A percentile compares a stretch with the other conserved stretches of the same genome.
Evolutionary conservation across 1,139 yeast genomes (phyloP).

Genomic region (Suhomyces bokatorum): DNA sequence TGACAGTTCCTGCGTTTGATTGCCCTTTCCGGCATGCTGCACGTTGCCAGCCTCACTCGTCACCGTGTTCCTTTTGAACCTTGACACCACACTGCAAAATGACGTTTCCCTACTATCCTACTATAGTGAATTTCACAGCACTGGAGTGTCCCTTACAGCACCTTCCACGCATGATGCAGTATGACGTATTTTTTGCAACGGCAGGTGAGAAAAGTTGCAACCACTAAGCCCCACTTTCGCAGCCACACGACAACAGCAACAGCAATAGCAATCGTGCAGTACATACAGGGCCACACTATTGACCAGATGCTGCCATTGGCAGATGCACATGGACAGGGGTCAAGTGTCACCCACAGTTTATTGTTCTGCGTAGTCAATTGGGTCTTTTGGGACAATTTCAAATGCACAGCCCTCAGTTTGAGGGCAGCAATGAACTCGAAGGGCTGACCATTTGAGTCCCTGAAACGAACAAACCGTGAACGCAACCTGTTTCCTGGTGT

Average conservation of each 20-base stretch:
- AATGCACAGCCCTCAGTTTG: too few relatives aligned
- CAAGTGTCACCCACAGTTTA: not conserved
- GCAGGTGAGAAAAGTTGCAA: not conserved
- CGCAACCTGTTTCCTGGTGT: too few relatives aligned
- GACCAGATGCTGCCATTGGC: not conserved
- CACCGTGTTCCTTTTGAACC: too few relatives aligned
- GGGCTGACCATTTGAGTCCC: too few relatives aligned
- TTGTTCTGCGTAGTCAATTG: not conserved
- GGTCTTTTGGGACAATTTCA: too few relatives aligned
- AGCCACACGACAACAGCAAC: slow-evolving; percentile 11
- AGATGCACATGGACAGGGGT: not conserved
- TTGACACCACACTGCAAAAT: too few relatives aligned
- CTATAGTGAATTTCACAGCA: not conserved
- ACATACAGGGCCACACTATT: not conserved
- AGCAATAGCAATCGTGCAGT: slow-evolving; percentile 2
- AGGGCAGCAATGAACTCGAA: too few relatives aligned
- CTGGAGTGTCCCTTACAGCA: not conserved
- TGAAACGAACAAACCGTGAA: too few relatives aligned
- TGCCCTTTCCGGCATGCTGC: too few relatives aligned
- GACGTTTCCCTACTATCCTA: not conserved
- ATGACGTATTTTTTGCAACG: slow-evolving; percentile 4
- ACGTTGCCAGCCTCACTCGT: too few relatives aligned
- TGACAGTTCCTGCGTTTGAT: too few relatives aligned
- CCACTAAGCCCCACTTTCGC: slow-evolving; percentile 4
- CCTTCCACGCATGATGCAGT: not conserved